Conservation (phyloP, 768 basidiomycete species). For the Pholiota conissans region DNA sequence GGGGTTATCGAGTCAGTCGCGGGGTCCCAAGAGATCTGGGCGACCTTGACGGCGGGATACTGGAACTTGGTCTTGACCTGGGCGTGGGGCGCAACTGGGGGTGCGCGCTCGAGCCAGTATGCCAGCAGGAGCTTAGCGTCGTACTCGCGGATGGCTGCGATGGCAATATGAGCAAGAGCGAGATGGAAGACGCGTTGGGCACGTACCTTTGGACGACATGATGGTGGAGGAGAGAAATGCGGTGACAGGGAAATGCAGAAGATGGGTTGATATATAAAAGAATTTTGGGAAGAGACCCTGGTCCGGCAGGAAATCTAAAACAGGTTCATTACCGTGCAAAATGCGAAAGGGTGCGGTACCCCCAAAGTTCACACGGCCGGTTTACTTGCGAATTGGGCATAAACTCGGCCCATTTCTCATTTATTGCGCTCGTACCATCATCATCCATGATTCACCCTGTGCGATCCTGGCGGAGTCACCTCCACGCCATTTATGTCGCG, state of each 20-base stretch:
- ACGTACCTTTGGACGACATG: slow-evolving; percentile 48
- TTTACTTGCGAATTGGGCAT: neutral
- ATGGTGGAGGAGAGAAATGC: slow-evolving; percentile 22
- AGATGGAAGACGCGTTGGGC: neutral
- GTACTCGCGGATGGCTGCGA: slow-evolving; percentile 84
- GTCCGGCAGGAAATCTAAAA: slow-evolving; percentile 22
- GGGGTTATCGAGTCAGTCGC: slow-evolving; percentile 56
- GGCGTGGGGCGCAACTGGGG: slow-evolving; percentile 67
- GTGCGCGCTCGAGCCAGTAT: slow-evolving; percentile 94
- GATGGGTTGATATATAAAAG: slow-evolving; percentile 24
- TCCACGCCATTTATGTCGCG: neutral
- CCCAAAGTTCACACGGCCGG: slow-evolving; percentile 33
- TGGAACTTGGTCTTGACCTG: slow-evolving; percentile 56
- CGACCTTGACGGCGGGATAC: slow-evolving; percentile 73
- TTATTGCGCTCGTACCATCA: slow-evolving; percentile 9
- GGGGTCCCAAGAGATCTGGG: slow-evolving; percentile 86
- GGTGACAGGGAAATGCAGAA: neutral
- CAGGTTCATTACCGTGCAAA: slow-evolving; percentile 14
- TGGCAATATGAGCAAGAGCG: slow-evolving; percentile 6
- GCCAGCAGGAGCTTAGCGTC: slow-evolving; percentile 97
- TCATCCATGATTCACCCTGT: neutral
- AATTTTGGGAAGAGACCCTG: slow-evolving; percentile 23
- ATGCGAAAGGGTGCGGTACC: slow-evolving; percentile 11
- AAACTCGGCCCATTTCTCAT: slow-evolving; percentile 19
- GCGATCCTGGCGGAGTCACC: neutral